Conservation (phyloP, 192 early-diverging fungal genomes). For the Backusella psychrophila region DNA sequence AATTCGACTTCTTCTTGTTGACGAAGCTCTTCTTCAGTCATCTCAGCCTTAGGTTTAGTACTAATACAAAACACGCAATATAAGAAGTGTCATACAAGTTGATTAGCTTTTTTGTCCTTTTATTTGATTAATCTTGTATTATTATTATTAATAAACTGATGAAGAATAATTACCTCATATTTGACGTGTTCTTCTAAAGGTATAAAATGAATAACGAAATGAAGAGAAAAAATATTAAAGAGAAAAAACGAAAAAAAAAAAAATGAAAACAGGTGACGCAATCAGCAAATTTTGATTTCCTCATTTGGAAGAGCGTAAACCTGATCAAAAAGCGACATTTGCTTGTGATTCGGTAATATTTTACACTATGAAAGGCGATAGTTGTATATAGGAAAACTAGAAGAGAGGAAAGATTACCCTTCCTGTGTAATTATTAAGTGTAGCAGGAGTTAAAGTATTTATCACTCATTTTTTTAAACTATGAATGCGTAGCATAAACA, state of each 20-base stretch:
- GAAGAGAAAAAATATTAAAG: not conserved
- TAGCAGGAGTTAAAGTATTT: no score
- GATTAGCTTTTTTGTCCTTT: not conserved
- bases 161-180: not conserved
- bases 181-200: not conserved
- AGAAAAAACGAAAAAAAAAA: not conserved
- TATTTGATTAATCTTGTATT: not conserved
- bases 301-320: not conserved
- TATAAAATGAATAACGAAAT: conserved; percentile 1
- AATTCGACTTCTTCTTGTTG: conserved; percentile 94
- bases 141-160: not conserved
- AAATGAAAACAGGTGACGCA: not conserved
- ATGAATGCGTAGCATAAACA: no score
- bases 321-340: not conserved
- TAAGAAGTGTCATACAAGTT: not conserved
- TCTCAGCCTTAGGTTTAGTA: conserved; percentile 53
- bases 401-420: no score
- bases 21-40: conserved; percentile 90
- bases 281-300: conserved; percentile 6
- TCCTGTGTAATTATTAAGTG: no score
- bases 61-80: not conserved
- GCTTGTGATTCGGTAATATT: no score
- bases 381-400: no score
- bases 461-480: no score
- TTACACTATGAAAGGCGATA: no score